phyloP scores from a whole-genome alignment of 1,139 yeast genomes.

The Lodderomyces margitis region DNA sequence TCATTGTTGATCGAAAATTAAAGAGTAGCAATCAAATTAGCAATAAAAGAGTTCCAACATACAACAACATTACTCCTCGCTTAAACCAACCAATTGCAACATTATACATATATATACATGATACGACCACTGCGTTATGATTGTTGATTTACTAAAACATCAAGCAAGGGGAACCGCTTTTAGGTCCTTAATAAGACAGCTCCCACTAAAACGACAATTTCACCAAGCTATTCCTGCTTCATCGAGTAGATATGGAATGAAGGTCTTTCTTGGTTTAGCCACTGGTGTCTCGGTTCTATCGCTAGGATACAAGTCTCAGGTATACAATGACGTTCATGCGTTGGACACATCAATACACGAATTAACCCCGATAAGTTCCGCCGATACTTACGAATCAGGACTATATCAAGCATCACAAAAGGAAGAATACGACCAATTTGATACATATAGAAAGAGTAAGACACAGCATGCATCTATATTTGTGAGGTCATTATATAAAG shows the following conservation, averaged over 20 bases:
- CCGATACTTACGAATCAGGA: conserved; percentile 70
- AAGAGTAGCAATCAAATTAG: background rate
- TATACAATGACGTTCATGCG: conserved; percentile 34
- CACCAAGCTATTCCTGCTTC: conserved; percentile 3
- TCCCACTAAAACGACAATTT: conserved; percentile 3
- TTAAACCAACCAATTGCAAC: background rate
- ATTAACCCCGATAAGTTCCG: conserved; percentile 41
- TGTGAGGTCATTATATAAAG: conserved; percentile 29
- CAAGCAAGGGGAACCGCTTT: background rate
- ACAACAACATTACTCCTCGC: background rate
- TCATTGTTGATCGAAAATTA: background rate
- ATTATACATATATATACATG: background rate
- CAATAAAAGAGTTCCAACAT: background rate
- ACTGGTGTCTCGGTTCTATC: conserved; percentile 7
- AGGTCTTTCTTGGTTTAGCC: conserved; percentile 9
- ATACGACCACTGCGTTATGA: background rate
- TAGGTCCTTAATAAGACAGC: conserved; percentile 1
- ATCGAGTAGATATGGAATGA: background rate
- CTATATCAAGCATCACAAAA: conserved; percentile 59
- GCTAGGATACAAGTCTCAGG: conserved; percentile 7
- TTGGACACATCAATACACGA: conserved; percentile 36
- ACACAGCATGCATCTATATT: conserved; percentile 24
- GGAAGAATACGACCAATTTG: conserved; percentile 38
- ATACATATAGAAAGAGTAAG: conserved; percentile 23
- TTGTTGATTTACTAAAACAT: conserved; percentile 1